A percentile compares a stretch with the other conserved stretches of the same genome.
phyloP scores from a whole-genome alignment of 257 asterid genomes.

The Fraxinus americana region DNA sequence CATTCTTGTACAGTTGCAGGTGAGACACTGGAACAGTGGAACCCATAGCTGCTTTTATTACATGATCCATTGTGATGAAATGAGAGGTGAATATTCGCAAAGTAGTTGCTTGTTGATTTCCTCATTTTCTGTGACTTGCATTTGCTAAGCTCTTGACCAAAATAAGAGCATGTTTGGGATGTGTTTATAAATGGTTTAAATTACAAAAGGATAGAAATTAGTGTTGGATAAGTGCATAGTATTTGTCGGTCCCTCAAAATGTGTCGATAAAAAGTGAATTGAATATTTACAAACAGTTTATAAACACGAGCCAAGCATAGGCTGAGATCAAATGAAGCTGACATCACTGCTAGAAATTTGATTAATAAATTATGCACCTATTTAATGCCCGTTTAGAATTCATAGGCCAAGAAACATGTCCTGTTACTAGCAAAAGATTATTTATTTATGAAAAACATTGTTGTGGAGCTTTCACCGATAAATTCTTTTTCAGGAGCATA shows the following conservation, averaged over 20 bases:
- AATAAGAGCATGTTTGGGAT: constrained; percentile 38
- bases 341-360: background rate
- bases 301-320: too few species aligned
- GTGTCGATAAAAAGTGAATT: too few species aligned
- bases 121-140: background rate
- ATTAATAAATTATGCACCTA: background rate
- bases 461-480: constrained; percentile 31
- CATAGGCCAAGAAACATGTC: background rate
- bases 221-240: too few species aligned
- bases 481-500: constrained; percentile 60
- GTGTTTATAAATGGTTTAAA: background rate
- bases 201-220: too few species aligned
- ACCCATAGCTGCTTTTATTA: constrained; percentile 5
- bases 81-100: background rate
- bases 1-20: constrained; percentile 67
- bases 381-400: background rate
- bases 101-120: background rate
- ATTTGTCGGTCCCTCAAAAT: too few species aligned
- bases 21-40: constrained; percentile 19
- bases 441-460: background rate
- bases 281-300: background rate
- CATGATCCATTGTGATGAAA: background rate
- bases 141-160: background rate
- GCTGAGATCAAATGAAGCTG: background rate
- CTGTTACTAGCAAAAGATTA: background rate